Conservation (phyloP, 2,329 filamentous ascomycete genomes). For the Thyridium curvatum region DNA sequence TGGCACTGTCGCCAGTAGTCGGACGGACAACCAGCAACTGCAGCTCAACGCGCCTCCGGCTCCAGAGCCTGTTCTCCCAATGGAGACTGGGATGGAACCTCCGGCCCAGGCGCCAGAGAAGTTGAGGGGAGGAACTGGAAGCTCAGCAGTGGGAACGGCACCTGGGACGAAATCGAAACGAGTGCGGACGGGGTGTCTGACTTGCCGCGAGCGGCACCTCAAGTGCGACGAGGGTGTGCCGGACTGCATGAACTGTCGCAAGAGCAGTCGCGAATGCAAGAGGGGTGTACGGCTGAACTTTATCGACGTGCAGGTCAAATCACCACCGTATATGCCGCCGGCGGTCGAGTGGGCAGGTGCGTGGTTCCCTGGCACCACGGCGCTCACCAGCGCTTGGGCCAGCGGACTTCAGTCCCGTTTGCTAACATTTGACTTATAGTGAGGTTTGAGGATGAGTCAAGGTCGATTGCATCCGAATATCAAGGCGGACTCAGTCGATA, state of each 20-base stretch:
- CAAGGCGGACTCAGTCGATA: constrained; percentile 72
- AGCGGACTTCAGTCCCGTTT: too few species aligned
- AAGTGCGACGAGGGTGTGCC: constrained; percentile 77
- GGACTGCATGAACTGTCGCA: constrained; percentile 72
- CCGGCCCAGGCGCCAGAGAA: neutral
- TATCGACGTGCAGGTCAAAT: constrained; percentile 72
- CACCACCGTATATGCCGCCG: constrained; percentile 56
- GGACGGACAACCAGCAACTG: constrained; percentile 7
- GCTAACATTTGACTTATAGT: constrained; percentile 34
- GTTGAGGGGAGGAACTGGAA: neutral
- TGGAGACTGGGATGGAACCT: neutral
- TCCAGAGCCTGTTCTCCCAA: constrained; percentile 3
- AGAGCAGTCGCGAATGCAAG: constrained; percentile 80
- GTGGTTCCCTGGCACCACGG: too few species aligned
- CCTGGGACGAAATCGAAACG: constrained; percentile 63
- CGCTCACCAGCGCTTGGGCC: too few species aligned
- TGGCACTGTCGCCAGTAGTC: constrained; percentile 5
- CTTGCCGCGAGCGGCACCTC: neutral
- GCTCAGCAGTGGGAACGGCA: constrained; percentile 5
- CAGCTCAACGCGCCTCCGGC: constrained; percentile 6
- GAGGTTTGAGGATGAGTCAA: constrained; percentile 81
- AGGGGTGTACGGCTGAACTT: constrained; percentile 86
- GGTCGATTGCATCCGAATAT: constrained; percentile 87
- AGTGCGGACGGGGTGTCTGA: constrained; percentile 51
- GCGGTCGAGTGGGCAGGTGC: constrained; percentile 60